Base-by-base conservation (phyloP, 345 rosid species). In the Citrus sinensis region DNA sequence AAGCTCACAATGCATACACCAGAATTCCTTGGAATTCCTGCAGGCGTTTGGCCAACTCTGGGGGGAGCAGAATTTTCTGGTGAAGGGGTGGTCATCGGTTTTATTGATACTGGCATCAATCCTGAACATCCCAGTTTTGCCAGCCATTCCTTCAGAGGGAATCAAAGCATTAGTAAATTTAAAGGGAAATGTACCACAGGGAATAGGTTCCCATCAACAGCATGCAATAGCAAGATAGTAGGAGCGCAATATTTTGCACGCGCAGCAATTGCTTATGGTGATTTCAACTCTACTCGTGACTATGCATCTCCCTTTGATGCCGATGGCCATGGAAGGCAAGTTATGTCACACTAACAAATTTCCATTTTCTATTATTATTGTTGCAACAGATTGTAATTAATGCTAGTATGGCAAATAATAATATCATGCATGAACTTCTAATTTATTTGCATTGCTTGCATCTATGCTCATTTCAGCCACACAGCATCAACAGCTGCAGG, bases 261-360 rank as follows among this genome's bases (percentile, higher is more conserved):
- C 4, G 87, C 87, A 9, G 88, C 90, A 72, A 85, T 83, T 71
- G 83, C 84, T 69, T 80, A 79, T 55, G 90, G 87, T 67, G 88
- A 87, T 76, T 85, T 87, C 77, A 87, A 80, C 51, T 70, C 85
- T 6, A 76, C 82, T 8, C 86, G 83, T 5, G 90, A 85, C 58
- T 76, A 76, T 76, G 83, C 83, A 25, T 87, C 90, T 42, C 88
- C 90, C 20, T 85, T 80, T 65, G 90, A 87, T 64, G 86, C 88
- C 70, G 88, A 84, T 79, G 88, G 90, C n/a, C 90, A 87, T 67
- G 90, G 90, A 82, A 87, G 90, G 90, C 82, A 79, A 83, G 85
- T 80, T 73, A 19, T 63, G 9, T 74, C 19, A 16, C 24, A 51
- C 9, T 60, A 37, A 25, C 5, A 9, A 10, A 14, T 6, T 54